Evolutionary conservation across 2,329 filamentous ascomycete species (phyloP), one percentile per base, ranked within the genome.

Genomic region (Aspergillus texensis): DNA sequence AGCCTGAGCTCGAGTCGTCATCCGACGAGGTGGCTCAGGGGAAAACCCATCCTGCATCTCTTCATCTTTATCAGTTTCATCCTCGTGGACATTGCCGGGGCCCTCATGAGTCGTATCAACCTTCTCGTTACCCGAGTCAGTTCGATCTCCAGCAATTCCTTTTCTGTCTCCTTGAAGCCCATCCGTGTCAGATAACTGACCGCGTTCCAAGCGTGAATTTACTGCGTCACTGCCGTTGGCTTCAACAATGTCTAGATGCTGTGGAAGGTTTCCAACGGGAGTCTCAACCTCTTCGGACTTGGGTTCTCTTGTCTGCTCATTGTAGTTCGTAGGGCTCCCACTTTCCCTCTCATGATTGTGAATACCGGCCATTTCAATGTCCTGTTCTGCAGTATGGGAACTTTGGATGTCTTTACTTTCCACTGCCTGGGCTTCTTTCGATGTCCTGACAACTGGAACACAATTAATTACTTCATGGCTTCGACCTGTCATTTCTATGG

Each of bases 1-100:
- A 55, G 80, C 74, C 66, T 78, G 79, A 1, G 80, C 80, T 28
- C 81, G 75, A 28, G 81, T 82, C 14, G 80, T 82, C 75, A 83
- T 83, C 53, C 81, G 77, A 36, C 79, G 75, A 16, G 76, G 79
- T 6, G 79, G 80, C 56, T 78, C 78, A 2, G 77, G 77, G 0
- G 77, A 78, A 34, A 72, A 75, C 6, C 68, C 75, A 50, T 77
- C 72, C 21, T 73, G 69, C 72, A 74, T 77, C 61, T 76, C 74
- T 24, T 68, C 68, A 55, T 78, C 75, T 36, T 70, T 68, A 32
- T 72, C 71, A 36, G 60, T 65, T n/a, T 70, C 68, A 24, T 72
- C 69, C 30, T 68, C 70, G 24, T 68, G 67, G 26, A 57, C 54
- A 32, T 72, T 65, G 19, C 62, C 63, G 11, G 50, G 59, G 2